Base-by-base conservation (phyloP, 345 rosid species). In the Ceriops decandra region DNA sequence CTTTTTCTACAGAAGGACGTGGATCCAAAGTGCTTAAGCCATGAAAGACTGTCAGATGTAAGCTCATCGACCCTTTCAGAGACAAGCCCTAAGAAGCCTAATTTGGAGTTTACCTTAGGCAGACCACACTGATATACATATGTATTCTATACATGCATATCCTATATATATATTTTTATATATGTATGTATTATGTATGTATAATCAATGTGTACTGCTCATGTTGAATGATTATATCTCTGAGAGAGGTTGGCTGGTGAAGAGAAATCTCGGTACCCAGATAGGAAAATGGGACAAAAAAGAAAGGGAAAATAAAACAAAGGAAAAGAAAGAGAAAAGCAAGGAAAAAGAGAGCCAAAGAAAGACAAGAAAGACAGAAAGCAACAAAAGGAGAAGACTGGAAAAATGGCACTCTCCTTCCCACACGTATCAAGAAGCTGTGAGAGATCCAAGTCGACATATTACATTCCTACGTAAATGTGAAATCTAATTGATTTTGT, bases 101-200 rank as follows among this genome's bases (percentile, higher is more conserved):
- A 90, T 81, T 86, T 95, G 72, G 99, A 95, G 71, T 95, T 95
- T 78, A 95, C 98, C 38, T 78, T 95, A 86, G 99, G 98, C 54
- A 83, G 96, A 80, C 79, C 91, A 83, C 93, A 69, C 76, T 91
- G 88, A 83, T 67, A 71, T 21, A 21, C 28, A 8, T n/a, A 10
- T 24, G 28, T 56, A 10, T 24, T 42, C 19, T 24, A 24, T 56
- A 4, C 28, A 24, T 56, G 13, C 28, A 56, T 24, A 56, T 13
- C 28, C 17, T 31, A 4, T 31, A 4, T 31, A 4, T 21, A 8
- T 22, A 9, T 54, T 6, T n/a, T 6, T 52, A 6, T n/a, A 7
- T 54, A 22, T 54, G 8, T 54, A 7, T 54, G 7, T 22, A 22
- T 22, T 24, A 56, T 24, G 24, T 10, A 24, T 4, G 3, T 21